A percentile compares a stretch with the other conserved stretches of the same genome.
These are phyloP conservation scores for Aspergillus bridgeri DNA, from an alignment of 495 filamentous ascomycete species.

Conservation along the genomic window DNA sequence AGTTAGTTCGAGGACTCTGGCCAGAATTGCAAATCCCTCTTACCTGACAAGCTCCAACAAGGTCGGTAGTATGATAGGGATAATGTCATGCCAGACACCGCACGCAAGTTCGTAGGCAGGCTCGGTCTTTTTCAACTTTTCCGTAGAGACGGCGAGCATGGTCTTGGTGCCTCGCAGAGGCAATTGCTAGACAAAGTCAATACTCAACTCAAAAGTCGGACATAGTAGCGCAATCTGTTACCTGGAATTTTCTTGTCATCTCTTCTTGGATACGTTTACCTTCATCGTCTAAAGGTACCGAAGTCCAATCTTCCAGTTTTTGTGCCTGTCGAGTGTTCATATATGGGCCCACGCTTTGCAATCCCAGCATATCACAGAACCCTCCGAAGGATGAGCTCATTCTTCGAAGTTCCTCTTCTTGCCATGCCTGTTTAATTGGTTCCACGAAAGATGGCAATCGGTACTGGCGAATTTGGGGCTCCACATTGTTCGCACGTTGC, in stretches of 20 bases:
- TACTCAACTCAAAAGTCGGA: not conserved
- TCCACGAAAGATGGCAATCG: constrained; percentile 71
- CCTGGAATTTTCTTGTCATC: constrained; percentile 64
- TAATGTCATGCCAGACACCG: constrained; percentile 75
- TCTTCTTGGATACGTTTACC: constrained; percentile 74
- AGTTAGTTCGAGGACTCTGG: constrained; percentile 9
- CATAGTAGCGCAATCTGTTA: constrained; percentile 25
- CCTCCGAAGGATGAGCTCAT: constrained; percentile 71
- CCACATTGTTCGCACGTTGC: constrained; percentile 76
- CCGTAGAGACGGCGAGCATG: constrained; percentile 83
- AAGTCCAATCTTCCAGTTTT: constrained; percentile 78
- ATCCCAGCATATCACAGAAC: constrained; percentile 75
- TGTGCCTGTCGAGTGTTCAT: constrained; percentile 69
- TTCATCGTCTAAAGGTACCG: constrained; percentile 68
- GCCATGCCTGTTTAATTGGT: constrained; percentile 79
- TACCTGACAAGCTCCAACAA: constrained; percentile 82
- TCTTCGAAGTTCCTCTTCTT: constrained; percentile 60
- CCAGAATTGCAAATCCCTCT: constrained; percentile 6
- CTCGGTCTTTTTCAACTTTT: constrained; percentile 72
- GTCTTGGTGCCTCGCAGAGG: constrained; percentile 85
- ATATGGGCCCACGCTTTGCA: constrained; percentile 78
- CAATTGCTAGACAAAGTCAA: constrained; percentile 49
- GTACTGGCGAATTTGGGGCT: constrained; percentile 57
- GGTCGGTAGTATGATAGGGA: constrained; percentile 80
- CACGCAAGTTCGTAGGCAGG: constrained; percentile 66